These are phyloP conservation scores for Gillenia trifoliata DNA, from an alignment of 306 rosid species.

Conservation along the genomic window DNA sequence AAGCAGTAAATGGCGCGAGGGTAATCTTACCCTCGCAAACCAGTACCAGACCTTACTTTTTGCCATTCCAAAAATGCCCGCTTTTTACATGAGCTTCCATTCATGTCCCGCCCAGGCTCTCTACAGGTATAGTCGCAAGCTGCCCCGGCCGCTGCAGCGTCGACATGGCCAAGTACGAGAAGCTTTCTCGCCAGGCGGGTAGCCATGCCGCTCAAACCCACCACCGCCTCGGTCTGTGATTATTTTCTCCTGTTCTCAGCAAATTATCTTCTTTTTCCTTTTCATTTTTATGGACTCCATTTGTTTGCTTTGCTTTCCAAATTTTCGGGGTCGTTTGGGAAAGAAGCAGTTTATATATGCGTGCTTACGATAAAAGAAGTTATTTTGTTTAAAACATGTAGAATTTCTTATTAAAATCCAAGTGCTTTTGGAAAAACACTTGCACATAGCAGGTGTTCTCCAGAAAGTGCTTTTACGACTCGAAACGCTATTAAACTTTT, in stretches of 20 bases:
- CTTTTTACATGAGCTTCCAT: conserved; percentile 22
- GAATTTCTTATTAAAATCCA: no score
- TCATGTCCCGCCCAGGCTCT: conserved; percentile 15
- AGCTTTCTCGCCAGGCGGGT: conserved; percentile 72
- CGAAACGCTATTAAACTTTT: no score
- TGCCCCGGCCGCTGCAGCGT: conserved; percentile 20
- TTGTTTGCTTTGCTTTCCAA: background rate
- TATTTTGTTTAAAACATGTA: no score
- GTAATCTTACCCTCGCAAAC: conserved; percentile 37
- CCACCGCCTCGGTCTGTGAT: conserved; percentile 57
- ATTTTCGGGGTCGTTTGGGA: background rate
- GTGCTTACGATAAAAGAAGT: no score
- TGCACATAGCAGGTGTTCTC: no score
- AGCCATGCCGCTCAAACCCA: conserved; percentile 89
- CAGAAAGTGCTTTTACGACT: no score
- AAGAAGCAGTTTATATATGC: no score
- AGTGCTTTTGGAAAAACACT: no score
- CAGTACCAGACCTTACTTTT: conserved; percentile 28
- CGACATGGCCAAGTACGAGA: conserved; percentile 51
- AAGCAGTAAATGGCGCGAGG: conserved; percentile 51
- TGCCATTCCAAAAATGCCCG: no score
- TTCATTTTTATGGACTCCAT: background rate
- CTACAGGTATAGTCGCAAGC: conserved; percentile 33
- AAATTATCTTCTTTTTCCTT: background rate
- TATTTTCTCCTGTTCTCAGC: background rate